Evolutionary conservation across 495 filamentous ascomycete genomes (phyloP).

Genomic region (Penicillium paradoxum): DNA sequence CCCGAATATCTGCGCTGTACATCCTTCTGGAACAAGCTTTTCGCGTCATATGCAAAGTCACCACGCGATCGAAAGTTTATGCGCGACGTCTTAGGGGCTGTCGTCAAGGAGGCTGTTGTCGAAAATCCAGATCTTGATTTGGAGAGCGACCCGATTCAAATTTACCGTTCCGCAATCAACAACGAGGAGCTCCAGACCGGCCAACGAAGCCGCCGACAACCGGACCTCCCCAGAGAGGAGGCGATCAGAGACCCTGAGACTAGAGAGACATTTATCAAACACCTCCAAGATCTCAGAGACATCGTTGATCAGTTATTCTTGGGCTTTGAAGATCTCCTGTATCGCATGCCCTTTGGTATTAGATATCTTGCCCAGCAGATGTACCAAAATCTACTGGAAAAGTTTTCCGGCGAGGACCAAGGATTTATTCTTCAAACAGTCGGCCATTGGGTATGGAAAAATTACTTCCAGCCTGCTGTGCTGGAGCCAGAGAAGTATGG

Average conservation of each 20-base stretch:
- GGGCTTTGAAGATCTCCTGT: constrained; percentile 73
- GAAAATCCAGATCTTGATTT: constrained; percentile 87
- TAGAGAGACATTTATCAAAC: constrained; percentile 82
- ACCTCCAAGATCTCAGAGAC: constrained; percentile 87
- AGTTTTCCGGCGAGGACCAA: constrained; percentile 75
- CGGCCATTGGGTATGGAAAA: constrained; percentile 87
- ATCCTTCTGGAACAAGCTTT: constrained; percentile 87
- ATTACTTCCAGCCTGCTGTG: constrained; percentile 86
- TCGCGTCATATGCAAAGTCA: constrained; percentile 83
- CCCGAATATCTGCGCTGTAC: constrained; percentile 85
- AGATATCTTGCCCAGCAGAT: constrained; percentile 85
- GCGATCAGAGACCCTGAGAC: constrained; percentile 93
- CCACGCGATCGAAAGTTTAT: constrained; percentile 91
- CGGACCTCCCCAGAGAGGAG: constrained; percentile 80
- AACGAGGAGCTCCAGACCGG: constrained; percentile 95
- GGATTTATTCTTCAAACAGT: constrained; percentile 76
- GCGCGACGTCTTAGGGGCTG: constrained; percentile 71
- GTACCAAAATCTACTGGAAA: constrained; percentile 67
- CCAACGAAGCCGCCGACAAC: constrained; percentile 67
- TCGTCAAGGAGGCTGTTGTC: constrained; percentile 83
- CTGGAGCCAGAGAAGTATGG: constrained; percentile 83
- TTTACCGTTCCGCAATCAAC: constrained; percentile 90
- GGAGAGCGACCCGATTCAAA: constrained; percentile 96
- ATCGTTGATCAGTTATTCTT: constrained; percentile 85
- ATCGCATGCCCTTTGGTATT: constrained; percentile 88